phyloP scores from a whole-genome alignment of 1,284 basidiomycete species.

The Ganoderma meredithae region DNA sequence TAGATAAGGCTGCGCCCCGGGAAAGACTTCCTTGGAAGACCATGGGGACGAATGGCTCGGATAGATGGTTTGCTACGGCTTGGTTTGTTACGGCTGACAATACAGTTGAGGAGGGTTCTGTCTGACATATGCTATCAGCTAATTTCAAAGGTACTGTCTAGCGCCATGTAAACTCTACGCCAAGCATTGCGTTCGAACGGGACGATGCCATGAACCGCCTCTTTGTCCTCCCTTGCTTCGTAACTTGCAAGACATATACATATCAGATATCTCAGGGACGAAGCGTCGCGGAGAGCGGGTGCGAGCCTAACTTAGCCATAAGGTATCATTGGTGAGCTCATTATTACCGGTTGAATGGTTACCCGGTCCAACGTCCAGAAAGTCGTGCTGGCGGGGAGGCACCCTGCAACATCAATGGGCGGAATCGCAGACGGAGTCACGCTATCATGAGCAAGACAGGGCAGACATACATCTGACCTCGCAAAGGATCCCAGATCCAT shows the following conservation, averaged over 20 bases:
- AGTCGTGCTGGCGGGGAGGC: neutral
- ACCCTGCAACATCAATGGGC: neutral
- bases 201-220: neutral
- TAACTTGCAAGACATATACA: neutral
- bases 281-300: neutral
- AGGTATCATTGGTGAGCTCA: neutral
- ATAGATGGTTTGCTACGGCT: slow-evolving; percentile 3
- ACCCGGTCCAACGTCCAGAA: neutral
- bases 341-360: neutral
- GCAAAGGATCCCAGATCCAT: neutral
- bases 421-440: neutral
- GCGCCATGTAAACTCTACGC: neutral
- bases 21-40: slow-evolving; percentile 16
- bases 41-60: slow-evolving; percentile 17
- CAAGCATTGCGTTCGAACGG: neutral
- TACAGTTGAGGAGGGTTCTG: slow-evolving; percentile 4
- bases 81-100: neutral
- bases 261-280: neutral
- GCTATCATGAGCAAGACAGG: neutral
- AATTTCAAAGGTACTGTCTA: neutral
- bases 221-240: neutral
- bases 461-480: neutral
- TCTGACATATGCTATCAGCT: neutral
- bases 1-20: slow-evolving; percentile 30
- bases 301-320: neutral